phyloP scores from a whole-genome alignment of 164 flowering plant genomes.

The Magnolia sinica region DNA sequence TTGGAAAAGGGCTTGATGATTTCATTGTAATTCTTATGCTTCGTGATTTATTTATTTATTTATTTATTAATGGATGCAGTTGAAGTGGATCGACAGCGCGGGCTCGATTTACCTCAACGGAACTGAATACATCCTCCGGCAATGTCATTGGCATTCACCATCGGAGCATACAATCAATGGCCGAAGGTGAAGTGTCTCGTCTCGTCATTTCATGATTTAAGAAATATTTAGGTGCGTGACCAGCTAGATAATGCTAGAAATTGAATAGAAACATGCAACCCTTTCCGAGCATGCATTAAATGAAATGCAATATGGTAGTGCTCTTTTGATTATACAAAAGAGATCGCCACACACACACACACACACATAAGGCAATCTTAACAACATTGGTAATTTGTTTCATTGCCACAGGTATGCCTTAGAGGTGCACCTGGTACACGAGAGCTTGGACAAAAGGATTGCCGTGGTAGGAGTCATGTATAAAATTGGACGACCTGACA shows the following conservation, averaged over 20 bases:
- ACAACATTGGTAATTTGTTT: background rate
- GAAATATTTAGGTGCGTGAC: no score
- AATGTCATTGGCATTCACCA: conserved; percentile 61
- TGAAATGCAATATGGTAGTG: no score
- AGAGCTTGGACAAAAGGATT: conserved; percentile 24
- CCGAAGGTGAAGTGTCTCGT: conserved; percentile 17
- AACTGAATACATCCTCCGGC: conserved; percentile 31
- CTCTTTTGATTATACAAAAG: no score
- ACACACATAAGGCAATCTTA: background rate
- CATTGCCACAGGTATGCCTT: conserved; percentile 15
- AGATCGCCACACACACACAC: background rate
- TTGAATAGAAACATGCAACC: no score
- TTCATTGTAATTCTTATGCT: background rate
- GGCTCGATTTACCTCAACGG: conserved; percentile 36
- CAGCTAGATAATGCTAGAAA: no score
- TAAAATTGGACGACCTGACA: conserved; percentile 46
- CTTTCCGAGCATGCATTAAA: no score
- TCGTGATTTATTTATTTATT: no score
- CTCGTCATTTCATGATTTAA: background rate
- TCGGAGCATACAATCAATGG: conserved; percentile 59
- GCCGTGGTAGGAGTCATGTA: conserved; percentile 58
- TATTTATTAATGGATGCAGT: no score
- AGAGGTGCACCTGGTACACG: conserved; percentile 66
- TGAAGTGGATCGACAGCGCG: conserved; percentile 34
- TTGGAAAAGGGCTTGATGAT: background rate